These are phyloP conservation scores for Delonix regia DNA, from an alignment of 306 rosid species.

Conservation along the genomic window DNA sequence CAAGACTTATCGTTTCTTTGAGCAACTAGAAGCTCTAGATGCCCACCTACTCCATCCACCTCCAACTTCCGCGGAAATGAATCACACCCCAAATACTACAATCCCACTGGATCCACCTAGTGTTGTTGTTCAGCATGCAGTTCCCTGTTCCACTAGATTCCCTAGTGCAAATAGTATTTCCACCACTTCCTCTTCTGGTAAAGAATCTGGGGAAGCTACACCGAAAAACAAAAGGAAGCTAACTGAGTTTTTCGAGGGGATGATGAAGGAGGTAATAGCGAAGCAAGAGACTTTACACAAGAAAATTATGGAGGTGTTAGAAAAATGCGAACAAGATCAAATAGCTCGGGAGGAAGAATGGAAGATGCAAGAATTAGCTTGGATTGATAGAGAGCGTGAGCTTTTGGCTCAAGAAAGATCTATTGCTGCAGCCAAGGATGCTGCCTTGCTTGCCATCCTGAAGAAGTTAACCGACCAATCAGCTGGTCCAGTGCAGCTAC, in stretches of 20 bases:
- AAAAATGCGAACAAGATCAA: conserved; percentile 72
- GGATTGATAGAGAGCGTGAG: conserved; percentile 64
- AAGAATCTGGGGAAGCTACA: conserved; percentile 46
- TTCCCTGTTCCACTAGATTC: conserved; percentile 58
- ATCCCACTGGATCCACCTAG: background rate
- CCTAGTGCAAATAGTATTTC: conserved; percentile 44
- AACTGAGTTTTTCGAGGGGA: conserved; percentile 50
- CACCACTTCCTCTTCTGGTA: conserved; percentile 46
- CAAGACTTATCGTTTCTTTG: conserved; percentile 69
- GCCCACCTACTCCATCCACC: background rate
- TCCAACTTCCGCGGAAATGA: conserved; percentile 2
- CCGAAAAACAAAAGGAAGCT: conserved; percentile 58
- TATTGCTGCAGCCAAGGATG: conserved; percentile 73
- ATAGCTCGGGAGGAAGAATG: conserved; percentile 71
- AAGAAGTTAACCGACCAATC: conserved; percentile 57
- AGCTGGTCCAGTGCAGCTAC: conserved; percentile 16
- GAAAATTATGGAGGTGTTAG: conserved; percentile 66
- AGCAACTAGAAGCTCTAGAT: conserved; percentile 65
- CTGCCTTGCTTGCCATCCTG: conserved; percentile 68
- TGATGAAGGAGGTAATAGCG: conserved; percentile 72
- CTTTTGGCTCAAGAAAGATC: conserved; percentile 74
- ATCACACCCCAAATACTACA: conserved; percentile 22
- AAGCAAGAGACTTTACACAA: conserved; percentile 72
- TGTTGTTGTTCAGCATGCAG: conserved; percentile 47
- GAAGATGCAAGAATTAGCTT: conserved; percentile 68